Percentiles rank a stretch among this genome's conserved stretches.
Evolutionary conservation across 1,139 yeast genomes (phyloP).

Genomic region (Diutina sp.): DNA sequence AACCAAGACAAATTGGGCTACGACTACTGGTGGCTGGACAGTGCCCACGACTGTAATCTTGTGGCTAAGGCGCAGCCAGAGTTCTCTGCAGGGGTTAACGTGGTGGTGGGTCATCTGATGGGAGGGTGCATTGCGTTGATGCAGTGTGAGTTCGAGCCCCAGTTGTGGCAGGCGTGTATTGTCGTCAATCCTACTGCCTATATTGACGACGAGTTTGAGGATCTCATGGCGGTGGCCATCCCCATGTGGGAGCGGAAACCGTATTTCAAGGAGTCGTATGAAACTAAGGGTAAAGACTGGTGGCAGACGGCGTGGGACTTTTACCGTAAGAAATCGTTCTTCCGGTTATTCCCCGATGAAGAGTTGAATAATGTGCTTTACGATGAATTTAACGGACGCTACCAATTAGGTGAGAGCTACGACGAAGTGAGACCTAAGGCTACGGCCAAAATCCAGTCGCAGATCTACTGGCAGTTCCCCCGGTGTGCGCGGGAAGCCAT

Average conservation of each 20-base stretch:
- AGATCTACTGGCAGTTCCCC: neutral
- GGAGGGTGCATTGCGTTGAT: neutral
- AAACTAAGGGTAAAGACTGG: neutral
- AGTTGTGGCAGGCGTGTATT: neutral
- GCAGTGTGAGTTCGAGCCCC: neutral
- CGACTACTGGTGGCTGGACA: constrained; percentile 50
- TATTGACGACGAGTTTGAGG: neutral
- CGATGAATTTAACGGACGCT: neutral
- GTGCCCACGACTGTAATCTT: constrained; percentile 38
- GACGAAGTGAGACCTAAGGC: neutral
- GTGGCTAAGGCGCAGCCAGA: constrained; percentile 10
- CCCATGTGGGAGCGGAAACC: neutral
- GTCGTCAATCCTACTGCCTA: neutral
- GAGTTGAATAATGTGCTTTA: neutral
- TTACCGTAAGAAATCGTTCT: neutral
- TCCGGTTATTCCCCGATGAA: neutral
- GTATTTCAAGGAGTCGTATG: neutral
- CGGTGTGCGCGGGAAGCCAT: neutral
- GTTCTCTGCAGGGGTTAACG: neutral
- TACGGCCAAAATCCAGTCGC: neutral
- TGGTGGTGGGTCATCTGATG: neutral
- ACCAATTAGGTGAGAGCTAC: neutral
- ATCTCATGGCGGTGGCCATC: neutral
- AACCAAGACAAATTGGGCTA: constrained; percentile 45
- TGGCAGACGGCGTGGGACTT: neutral